These are phyloP conservation scores for Suillus fuscotomentosus DNA, from an alignment of 768 basidiomycete genomes.

Conservation along the genomic window DNA sequence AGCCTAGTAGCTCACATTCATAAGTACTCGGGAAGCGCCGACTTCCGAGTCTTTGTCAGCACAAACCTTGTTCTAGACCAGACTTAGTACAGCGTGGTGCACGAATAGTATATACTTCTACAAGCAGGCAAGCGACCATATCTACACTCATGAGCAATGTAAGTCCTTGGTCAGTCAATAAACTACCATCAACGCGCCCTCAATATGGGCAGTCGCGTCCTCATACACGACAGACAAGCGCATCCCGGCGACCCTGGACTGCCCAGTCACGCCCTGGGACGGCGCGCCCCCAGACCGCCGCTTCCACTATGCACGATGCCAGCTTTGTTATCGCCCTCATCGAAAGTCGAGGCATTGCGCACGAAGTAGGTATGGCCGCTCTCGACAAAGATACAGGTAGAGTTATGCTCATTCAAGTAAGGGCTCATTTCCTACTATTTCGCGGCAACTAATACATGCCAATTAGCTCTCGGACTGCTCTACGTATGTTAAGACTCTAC, in stretches of 20 bases:
- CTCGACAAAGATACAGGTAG: slow-evolving; percentile 78
- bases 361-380: slow-evolving; percentile 87
- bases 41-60: too few species aligned
- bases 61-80: too few species aligned
- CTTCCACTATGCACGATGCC: slow-evolving; percentile 55
- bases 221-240: slow-evolving; percentile 7
- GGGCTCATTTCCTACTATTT: slow-evolving; percentile 4
- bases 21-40: too few species aligned
- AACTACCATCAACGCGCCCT: slow-evolving; percentile 14
- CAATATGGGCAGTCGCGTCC: slow-evolving; percentile 15
- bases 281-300: slow-evolving; percentile 64
- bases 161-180: background rate
- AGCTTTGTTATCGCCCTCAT: slow-evolving; percentile 68
- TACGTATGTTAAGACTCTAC: slow-evolving; percentile 85
- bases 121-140: background rate
- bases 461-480: slow-evolving; percentile 78
- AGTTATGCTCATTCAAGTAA: slow-evolving; percentile 78
- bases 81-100: too few species aligned
- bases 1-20: too few species aligned
- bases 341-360: slow-evolving; percentile 74
- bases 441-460: slow-evolving; percentile 5
- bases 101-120: background rate
- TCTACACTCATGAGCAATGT: background rate
- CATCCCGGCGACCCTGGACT: slow-evolving; percentile 46
- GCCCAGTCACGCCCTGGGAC: slow-evolving; percentile 49